Conservation (phyloP, 495 filamentous ascomycete genomes). For the Beverwykella pulmonaria region DNA sequence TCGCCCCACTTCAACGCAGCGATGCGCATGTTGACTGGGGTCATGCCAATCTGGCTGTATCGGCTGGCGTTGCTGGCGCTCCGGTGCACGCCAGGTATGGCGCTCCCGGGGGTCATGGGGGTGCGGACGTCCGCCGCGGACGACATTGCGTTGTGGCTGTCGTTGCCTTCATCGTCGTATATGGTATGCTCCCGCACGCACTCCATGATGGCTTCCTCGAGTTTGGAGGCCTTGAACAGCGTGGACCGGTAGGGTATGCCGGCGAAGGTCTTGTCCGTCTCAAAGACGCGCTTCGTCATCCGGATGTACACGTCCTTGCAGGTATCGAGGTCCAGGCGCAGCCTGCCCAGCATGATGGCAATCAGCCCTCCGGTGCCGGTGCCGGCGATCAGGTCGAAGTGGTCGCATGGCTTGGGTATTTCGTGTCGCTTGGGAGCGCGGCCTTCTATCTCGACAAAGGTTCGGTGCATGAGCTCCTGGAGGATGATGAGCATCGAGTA, state of each 20-base stretch:
- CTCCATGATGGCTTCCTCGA: constrained; percentile 91
- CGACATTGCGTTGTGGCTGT: constrained; percentile 30
- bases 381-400: constrained; percentile 95
- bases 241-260: constrained; percentile 93
- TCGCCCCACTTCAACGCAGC: constrained; percentile 58
- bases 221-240: constrained; percentile 90
- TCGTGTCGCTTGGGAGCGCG: constrained; percentile 80
- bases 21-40: constrained; percentile 37
- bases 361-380: constrained; percentile 95
- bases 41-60: constrained; percentile 52
- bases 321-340: constrained; percentile 89
- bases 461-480: constrained; percentile 93
- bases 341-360: constrained; percentile 90
- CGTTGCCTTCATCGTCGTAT: constrained; percentile 77
- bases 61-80: constrained; percentile 62
- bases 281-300: constrained; percentile 91
- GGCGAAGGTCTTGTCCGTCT: constrained; percentile 95
- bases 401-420: constrained; percentile 95
- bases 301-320: constrained; percentile 95
- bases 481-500: constrained; percentile 97
- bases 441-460: constrained; percentile 83
- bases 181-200: constrained; percentile 86
- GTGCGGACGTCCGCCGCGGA: constrained; percentile 24
- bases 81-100: constrained; percentile 29
- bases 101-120: constrained; percentile 34